These are phyloP conservation scores for Trypanosoma boissoni DNA, from an alignment of 208 protist genomes.

Conservation along the genomic window DNA sequence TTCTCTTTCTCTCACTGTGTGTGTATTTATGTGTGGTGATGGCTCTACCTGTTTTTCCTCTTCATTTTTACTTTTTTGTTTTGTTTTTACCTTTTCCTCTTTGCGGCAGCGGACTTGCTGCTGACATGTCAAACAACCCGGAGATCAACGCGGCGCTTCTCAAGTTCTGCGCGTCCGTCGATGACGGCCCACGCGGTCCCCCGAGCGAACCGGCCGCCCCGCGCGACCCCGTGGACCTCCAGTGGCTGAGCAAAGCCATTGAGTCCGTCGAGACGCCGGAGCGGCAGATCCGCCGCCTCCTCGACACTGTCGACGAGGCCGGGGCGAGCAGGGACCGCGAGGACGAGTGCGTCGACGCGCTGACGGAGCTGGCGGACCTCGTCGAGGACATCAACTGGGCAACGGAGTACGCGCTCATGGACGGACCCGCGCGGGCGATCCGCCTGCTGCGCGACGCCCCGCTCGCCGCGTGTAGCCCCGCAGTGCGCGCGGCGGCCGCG, in stretches of 20 bases:
- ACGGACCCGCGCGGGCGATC: conserved; percentile 51
- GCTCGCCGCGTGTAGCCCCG: conserved; percentile 12
- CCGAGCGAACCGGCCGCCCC: neutral
- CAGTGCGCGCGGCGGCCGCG: conserved; percentile 24
- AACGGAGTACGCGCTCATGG: conserved; percentile 73
- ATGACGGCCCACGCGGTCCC: conserved; percentile 1
- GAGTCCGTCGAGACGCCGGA: conserved; percentile 75
- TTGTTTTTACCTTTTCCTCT: neutral
- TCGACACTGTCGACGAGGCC: conserved; percentile 29
- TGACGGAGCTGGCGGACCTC: conserved; percentile 81
- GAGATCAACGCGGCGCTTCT: conserved; percentile 51
- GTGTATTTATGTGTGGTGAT: conserved; percentile 3
- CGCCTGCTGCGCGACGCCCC: conserved; percentile 24
- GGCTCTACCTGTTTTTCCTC: conserved; percentile 1
- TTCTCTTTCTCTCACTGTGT: no score
- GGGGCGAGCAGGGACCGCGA: conserved; percentile 32
- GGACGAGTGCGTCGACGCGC: conserved; percentile 18
- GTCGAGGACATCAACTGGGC: conserved; percentile 91
- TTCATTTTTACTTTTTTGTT: conserved; percentile 4
- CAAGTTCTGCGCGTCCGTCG: conserved; percentile 38
- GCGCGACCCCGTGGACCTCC: conserved; percentile 29
- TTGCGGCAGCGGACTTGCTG: no score
- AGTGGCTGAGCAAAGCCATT: conserved; percentile 68
- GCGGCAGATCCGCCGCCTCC: conserved; percentile 42
- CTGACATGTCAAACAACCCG: conserved; percentile 51